phyloP scores from a whole-genome alignment of 768 basidiomycete species.

The Melanogaster broomeanus region DNA sequence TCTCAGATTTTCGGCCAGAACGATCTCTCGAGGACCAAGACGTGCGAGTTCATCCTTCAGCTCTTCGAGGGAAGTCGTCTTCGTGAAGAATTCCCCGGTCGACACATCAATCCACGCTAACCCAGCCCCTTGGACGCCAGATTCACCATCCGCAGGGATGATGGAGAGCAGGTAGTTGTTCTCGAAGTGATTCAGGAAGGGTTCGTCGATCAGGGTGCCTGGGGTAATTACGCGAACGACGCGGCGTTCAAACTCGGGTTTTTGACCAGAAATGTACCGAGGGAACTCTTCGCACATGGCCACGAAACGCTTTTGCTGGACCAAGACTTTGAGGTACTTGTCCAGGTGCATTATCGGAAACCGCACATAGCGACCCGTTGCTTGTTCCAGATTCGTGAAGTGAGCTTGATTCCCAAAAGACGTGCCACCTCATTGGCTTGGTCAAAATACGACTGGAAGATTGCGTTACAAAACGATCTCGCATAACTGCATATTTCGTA shows the following conservation, averaged over 20 bases:
- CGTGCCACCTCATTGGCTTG: conserved; percentile 80
- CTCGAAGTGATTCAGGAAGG: conserved; percentile 81
- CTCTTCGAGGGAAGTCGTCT: conserved; percentile 48
- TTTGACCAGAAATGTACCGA: conserved; percentile 46
- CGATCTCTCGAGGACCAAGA: conserved; percentile 80
- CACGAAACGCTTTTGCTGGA: conserved; percentile 83
- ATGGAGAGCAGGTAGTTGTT: conserved; percentile 90
- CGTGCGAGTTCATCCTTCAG: conserved; percentile 83
- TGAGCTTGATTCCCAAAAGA: conserved; percentile 81
- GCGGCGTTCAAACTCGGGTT: conserved; percentile 71
- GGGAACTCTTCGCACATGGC: conserved; percentile 94
- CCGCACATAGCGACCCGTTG: conserved; percentile 82
- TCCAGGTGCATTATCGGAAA: conserved; percentile 81
- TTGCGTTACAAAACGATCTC: conserved; percentile 6
- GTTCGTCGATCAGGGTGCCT: conserved; percentile 91
- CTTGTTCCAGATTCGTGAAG: conserved; percentile 73
- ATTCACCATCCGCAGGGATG: conserved; percentile 17
- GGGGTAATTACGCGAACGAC: conserved; percentile 90
- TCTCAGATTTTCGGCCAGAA: conserved; percentile 53
- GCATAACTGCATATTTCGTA: conserved; percentile 30
- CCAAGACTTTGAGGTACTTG: conserved; percentile 82
- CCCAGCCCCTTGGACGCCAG: conserved; percentile 41
- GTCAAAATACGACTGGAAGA: conserved; percentile 83
- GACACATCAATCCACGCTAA: conserved; percentile 96
- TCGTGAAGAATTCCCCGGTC: conserved; percentile 91